These are phyloP conservation scores for Arachis stenosperma DNA, from an alignment of 306 rosid genomes.

Conservation along the genomic window DNA sequence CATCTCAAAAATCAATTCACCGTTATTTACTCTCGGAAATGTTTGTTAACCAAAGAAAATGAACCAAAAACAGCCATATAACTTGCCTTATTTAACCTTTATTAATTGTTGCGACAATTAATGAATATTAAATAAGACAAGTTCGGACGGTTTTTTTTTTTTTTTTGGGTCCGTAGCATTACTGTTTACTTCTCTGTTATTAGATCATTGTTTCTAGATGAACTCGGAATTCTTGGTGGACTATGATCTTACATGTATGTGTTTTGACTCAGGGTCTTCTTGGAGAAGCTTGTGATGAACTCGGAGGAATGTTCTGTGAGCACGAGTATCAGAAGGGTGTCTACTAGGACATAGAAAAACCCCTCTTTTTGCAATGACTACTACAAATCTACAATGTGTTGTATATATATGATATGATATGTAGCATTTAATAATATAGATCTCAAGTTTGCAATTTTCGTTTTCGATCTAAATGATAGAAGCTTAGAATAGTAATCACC, in stretches of 20 bases:
- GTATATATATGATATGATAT: slow-evolving; percentile 7
- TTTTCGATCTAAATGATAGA: background rate
- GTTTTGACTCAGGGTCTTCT: slow-evolving; percentile 60
- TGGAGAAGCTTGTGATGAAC: slow-evolving; percentile 95
- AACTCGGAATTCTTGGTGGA: background rate
- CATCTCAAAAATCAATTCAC: background rate
- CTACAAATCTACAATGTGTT: background rate
- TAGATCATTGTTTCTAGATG: background rate
- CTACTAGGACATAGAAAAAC: slow-evolving; percentile 41
- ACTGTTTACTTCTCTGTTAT: too few species aligned
- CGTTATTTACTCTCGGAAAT: too few species aligned
- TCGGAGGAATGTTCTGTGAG: slow-evolving; percentile 86
- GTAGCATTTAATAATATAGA: slow-evolving; percentile 20
- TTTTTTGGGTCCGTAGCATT: too few species aligned
- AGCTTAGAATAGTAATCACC: too few species aligned
- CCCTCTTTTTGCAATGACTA: background rate
- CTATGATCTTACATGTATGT: background rate
- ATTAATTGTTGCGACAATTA: too few species aligned
- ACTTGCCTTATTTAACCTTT: too few species aligned
- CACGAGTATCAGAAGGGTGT: slow-evolving; percentile 76
- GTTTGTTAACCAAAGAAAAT: too few species aligned
- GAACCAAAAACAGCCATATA: too few species aligned
- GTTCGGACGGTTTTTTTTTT: too few species aligned
- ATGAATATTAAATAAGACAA: too few species aligned
- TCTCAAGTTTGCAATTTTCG: background rate